Conservation (phyloP, 1,284 basidiomycete species). For the Cutaneotrichosporon mucoides region DNA sequence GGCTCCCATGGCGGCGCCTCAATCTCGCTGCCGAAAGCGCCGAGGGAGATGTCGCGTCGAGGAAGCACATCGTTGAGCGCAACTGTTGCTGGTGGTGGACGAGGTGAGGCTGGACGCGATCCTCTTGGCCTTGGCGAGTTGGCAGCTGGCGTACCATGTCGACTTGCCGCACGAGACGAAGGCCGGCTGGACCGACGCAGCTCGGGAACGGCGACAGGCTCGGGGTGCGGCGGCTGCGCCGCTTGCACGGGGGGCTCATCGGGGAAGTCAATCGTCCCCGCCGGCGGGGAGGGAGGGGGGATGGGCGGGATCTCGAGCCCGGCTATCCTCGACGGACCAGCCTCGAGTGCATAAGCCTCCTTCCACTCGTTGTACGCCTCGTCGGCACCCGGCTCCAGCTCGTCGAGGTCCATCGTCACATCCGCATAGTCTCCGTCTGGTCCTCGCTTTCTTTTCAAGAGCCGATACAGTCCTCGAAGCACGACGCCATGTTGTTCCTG, state of each 20-base stretch:
- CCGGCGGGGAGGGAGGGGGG: constrained; percentile 34
- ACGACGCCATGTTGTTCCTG: constrained; percentile 29
- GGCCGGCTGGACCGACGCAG: constrained; percentile 3
- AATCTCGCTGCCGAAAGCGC: constrained; percentile 11
- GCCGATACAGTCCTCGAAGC: constrained; percentile 28
- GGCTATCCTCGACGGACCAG: constrained; percentile 29
- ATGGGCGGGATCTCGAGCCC: constrained; percentile 27
- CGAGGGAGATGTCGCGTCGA: constrained; percentile 7
- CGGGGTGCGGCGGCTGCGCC: no score
- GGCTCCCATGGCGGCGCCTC: constrained; percentile 37
- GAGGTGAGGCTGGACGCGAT: constrained; percentile 7
- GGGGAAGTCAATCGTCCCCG: constrained; percentile 32
- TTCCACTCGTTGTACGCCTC: constrained; percentile 33
- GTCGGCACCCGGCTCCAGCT: constrained; percentile 16
- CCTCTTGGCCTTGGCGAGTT: constrained; percentile 7
- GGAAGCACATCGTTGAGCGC: constrained; percentile 12
- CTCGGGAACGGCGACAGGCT: not conserved
- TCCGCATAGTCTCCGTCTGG: constrained; percentile 24
- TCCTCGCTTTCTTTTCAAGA: constrained; percentile 27
- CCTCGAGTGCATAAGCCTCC: constrained; percentile 29
- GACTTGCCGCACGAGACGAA: constrained; percentile 2
- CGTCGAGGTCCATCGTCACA: constrained; percentile 15
- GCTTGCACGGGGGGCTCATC: constrained; percentile 24
- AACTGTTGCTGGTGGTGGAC: constrained; percentile 8
- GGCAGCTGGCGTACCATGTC: constrained; percentile 9